phyloP scores from a whole-genome alignment of 2,329 filamentous ascomycete genomes.

The Arthrobotrys sinensis region DNA sequence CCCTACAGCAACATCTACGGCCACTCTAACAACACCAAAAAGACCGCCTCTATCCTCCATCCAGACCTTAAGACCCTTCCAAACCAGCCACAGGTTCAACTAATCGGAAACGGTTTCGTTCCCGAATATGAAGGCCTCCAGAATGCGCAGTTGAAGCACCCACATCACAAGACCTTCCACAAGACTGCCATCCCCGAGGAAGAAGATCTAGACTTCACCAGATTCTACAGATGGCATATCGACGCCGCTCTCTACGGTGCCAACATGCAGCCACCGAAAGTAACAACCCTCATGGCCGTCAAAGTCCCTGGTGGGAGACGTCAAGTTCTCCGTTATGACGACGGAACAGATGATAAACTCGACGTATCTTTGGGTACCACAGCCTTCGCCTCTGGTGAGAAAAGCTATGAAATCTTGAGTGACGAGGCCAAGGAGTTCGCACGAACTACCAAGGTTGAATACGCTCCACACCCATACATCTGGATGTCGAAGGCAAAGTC shows the following conservation, averaged over 20 bases:
- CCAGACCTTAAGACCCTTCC: conserved; percentile 83
- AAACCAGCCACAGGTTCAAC: conserved; percentile 82
- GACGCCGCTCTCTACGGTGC: conserved; percentile 83
- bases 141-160: conserved; percentile 79
- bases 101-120: conserved; percentile 83
- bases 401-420: conserved; percentile 79
- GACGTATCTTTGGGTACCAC: conserved; percentile 82
- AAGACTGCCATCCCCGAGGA: conserved; percentile 75
- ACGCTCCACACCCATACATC: conserved; percentile 84
- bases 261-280: conserved; percentile 76
- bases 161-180: conserved; percentile 84
- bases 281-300: conserved; percentile 82
- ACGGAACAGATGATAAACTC: conserved; percentile 77
- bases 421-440: conserved; percentile 78
- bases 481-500: conserved; percentile 83
- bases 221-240: conserved; percentile 85
- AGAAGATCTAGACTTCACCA: conserved; percentile 74
- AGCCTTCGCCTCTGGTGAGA: conserved; percentile 80
- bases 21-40: conserved; percentile 69
- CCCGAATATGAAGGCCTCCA: conserved; percentile 79
- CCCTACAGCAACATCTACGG: conserved; percentile 75
- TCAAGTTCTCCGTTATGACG: conserved; percentile 81
- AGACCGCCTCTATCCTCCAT: conserved; percentile 76
- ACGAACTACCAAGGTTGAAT: conserved; percentile 78
- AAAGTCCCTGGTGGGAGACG: conserved; percentile 77